A percentile compares a stretch with the other conserved stretches of the same genome.
These are phyloP conservation scores for Fomitopsis pulvina DNA, from an alignment of 768 basidiomycete species.

Conservation along the genomic window DNA sequence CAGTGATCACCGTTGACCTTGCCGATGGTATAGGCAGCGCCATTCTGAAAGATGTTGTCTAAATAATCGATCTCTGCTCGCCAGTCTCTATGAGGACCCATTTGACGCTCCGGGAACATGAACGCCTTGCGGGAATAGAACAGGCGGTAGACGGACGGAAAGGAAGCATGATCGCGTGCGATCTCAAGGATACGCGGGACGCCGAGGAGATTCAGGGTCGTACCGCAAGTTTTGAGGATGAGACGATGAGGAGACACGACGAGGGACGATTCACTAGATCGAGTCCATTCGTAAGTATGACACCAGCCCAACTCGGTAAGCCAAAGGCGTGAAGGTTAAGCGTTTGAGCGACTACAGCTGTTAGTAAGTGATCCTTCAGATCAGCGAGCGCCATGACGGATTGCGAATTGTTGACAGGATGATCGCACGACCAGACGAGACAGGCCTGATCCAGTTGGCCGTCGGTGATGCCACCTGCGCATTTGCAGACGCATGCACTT, in stretches of 20 bases:
- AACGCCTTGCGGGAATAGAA: constrained; percentile 99
- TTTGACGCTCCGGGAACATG: constrained; percentile 97
- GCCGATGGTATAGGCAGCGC: constrained; percentile 93
- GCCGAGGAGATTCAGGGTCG: constrained; percentile 94
- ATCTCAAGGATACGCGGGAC: constrained; percentile 93
- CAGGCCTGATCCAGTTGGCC: too few relatives aligned
- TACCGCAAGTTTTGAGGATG: constrained; percentile 98
- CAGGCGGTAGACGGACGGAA: constrained; percentile 75
- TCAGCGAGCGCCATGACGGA: too few relatives aligned
- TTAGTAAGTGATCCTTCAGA: too few relatives aligned
- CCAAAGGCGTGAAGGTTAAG: too few relatives aligned
- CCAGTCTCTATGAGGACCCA: constrained; percentile 92
- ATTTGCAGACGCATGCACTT: too few relatives aligned
- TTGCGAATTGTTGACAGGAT: too few relatives aligned
- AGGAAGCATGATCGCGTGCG: constrained; percentile 60
- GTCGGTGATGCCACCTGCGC: too few relatives aligned
- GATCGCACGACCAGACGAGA: too few relatives aligned
- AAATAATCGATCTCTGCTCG: constrained; percentile 86
- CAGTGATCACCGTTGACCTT: constrained; percentile 99
- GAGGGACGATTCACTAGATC: constrained; percentile 85
- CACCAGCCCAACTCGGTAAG: too few relatives aligned
- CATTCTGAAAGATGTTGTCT: constrained; percentile 82
- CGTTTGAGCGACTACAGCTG: too few relatives aligned
- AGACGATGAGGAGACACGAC: constrained; percentile 93
- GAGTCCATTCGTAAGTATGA: neutral